These are phyloP conservation scores for Escallonia herrerae DNA, from an alignment of 129 eudicot genomes.

Conservation along the genomic window DNA sequence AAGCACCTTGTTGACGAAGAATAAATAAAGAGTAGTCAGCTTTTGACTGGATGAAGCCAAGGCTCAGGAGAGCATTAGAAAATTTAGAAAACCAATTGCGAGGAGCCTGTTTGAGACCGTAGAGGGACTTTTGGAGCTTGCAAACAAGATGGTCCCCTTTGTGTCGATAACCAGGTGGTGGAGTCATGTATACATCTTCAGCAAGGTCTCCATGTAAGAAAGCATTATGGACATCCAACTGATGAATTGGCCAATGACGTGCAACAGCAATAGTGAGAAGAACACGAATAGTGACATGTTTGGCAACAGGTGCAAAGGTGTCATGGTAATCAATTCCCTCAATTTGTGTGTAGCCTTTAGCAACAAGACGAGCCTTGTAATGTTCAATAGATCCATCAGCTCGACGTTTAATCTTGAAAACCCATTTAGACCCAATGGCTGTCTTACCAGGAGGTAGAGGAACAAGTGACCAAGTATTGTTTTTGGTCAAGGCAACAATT, in stretches of 20 bases:
- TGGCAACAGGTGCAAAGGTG: neutral
- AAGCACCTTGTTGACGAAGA: too few species aligned
- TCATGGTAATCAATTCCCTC: constrained; percentile 4
- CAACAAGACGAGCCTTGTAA: neutral
- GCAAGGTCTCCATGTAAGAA: constrained; percentile 13
- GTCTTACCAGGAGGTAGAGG: too few species aligned
- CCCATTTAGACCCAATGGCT: too few species aligned
- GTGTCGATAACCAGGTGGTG: neutral
- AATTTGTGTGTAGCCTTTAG: constrained; percentile 6
- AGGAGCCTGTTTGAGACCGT: constrained; percentile 1
- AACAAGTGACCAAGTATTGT: too few species aligned
- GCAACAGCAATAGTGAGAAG: neutral
- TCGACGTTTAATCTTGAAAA: too few species aligned
- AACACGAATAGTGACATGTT: neutral
- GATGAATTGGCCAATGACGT: neutral
- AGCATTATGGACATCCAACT: constrained; percentile 2
- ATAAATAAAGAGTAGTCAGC: neutral
- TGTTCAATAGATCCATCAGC: neutral
- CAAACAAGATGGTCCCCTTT: neutral
- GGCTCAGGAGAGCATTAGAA: neutral
- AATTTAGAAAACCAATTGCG: constrained; percentile 1
- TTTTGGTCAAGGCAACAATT: too few species aligned
- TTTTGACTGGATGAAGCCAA: neutral
- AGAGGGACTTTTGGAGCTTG: neutral
- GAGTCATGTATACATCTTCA: neutral